Percentiles rank a stretch among this genome's conserved stretches.
phyloP scores from a whole-genome alignment of 2,329 filamentous ascomycete genomes.

The Aspergillus sp. region DNA sequence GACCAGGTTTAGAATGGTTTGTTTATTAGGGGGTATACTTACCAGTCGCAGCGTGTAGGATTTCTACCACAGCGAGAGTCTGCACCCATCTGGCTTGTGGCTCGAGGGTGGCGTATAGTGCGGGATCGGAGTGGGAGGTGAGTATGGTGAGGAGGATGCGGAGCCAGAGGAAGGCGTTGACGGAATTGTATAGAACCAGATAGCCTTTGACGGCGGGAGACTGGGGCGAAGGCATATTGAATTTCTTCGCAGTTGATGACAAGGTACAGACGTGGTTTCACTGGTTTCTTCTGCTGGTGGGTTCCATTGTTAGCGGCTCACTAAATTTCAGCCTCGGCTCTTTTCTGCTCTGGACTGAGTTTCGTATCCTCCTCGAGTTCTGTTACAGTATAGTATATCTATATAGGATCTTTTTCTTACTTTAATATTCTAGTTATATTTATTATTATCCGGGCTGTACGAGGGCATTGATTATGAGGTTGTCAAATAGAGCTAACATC shows the following conservation, averaged over 20 bases:
- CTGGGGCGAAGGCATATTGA: constrained; percentile 1
- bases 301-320: neutral
- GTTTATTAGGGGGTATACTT: neutral
- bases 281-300: no score
- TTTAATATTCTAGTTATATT: no score
- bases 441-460: no score
- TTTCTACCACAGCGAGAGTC: constrained; percentile 25
- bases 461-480: no score
- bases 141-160: constrained; percentile 22
- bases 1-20: no score
- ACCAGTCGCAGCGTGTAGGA: constrained; percentile 27
- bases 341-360: neutral
- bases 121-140: constrained; percentile 6
- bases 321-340: neutral
- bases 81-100: constrained; percentile 27
- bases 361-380: no score
- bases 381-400: no score
- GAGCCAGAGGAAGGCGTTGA: constrained; percentile 25
- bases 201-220: constrained; percentile 15
- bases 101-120: constrained; percentile 23
- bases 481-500: no score
- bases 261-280: no score
- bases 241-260: neutral
- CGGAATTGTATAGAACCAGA: constrained; percentile 27
- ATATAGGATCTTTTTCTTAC: no score